Base-by-base conservation (phyloP, 345 rosid genomes). In the Noccaea caerulescens region DNA sequence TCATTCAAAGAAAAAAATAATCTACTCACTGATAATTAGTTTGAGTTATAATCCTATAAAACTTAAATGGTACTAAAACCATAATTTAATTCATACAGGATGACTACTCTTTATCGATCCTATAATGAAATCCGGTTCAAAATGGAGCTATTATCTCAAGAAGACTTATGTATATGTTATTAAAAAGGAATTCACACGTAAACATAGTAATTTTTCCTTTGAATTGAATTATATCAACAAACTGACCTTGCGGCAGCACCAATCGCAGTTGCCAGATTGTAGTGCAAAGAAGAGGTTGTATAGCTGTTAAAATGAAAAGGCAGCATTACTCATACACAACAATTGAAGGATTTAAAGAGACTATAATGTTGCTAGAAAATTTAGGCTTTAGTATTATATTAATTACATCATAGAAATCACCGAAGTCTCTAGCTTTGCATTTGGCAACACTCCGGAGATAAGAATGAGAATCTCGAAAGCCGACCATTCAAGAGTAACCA, bases 401-500 rank as follows among this genome's bases (percentile, higher is more conserved):
- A n/a, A n/a, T n/a, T 81, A 82, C 86, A 81, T 76, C 43, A 82
- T 60, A 1, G 84, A 80, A 8, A 82, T 63, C 5, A 80, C 86
- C 0, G 88, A 82, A 16, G 84, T 77, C 66, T 82, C 86, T n/a
- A 84, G 83, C 72, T 74, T 20, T 18, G 83, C 80, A 73, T 82
- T 81, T 10, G 84, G 86, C 30, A 82, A 53, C 38, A 84, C 46
- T 11, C 86, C 88, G 1, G 86, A 81, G 9, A 84, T 79, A 72
- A 84, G 61, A 43, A 82, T 60, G 18, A 85, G 75, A 51, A 81
- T 65, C 78, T 85, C 88, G 62, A 57, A 85, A 38, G 88, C 83
- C 76, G 84, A 82, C 86, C 85, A 82, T 46, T 82, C 86, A 30
- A 85, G 84, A 79, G 83, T 30, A 6, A 60, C 30, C 75, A 71